A percentile compares a stretch with the other conserved stretches of the same genome.
Evolutionary conservation across 768 basidiomycete genomes (phyloP).

Genomic region (Lactarius quietus): DNA sequence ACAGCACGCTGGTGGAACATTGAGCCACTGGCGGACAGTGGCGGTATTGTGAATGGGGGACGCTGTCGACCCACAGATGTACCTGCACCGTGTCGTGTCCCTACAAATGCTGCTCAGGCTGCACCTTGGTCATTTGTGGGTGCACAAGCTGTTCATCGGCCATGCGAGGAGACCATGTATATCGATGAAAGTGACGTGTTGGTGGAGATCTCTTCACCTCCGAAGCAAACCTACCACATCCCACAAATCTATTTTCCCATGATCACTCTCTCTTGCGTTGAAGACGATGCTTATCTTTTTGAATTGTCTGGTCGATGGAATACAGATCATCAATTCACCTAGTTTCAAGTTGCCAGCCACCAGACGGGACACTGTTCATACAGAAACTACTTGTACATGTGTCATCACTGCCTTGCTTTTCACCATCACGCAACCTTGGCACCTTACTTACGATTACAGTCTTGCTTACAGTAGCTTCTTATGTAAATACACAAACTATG

Average conservation of each 20-base stretch:
- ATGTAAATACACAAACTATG: too few relatives aligned
- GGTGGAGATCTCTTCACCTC: constrained; percentile 12
- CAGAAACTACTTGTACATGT: too few relatives aligned
- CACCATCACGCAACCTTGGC: too few relatives aligned
- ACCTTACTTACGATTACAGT: too few relatives aligned
- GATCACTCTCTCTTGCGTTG: constrained; percentile 32
- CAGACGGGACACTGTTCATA: too few relatives aligned
- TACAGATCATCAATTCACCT: too few relatives aligned
- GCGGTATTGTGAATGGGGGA: constrained; percentile 62
- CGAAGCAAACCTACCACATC: constrained; percentile 24
- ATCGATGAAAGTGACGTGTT: constrained; percentile 20
- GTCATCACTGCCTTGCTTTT: too few relatives aligned
- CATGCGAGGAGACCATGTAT: constrained; percentile 22
- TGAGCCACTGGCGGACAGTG: constrained; percentile 62
- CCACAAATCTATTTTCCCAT: constrained; percentile 31
- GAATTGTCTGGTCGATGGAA: constrained; percentile 31
- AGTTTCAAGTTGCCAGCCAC: too few relatives aligned
- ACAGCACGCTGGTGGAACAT: constrained; percentile 55
- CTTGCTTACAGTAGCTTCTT: too few relatives aligned
- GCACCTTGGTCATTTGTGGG: constrained; percentile 73
- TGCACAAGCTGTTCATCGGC: constrained; percentile 59
- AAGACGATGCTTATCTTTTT: constrained; percentile 34
- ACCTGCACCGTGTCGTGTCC: constrained; percentile 46
- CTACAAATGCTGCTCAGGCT: constrained; percentile 66
- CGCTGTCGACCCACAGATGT: constrained; percentile 43